Evolutionary conservation across 768 basidiomycete species (phyloP).

Genomic region (Termitomyces sp.): DNA sequence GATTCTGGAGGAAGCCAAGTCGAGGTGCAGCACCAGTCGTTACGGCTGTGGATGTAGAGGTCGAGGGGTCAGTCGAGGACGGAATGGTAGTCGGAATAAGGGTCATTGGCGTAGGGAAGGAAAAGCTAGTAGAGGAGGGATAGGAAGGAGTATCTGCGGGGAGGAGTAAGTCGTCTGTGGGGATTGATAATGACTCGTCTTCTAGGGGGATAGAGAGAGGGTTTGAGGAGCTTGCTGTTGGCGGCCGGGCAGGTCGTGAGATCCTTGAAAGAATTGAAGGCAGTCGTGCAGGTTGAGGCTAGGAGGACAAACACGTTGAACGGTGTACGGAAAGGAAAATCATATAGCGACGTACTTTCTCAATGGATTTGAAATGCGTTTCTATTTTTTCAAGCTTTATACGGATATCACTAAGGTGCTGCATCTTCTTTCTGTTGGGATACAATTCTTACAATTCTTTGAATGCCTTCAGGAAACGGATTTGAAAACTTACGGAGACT

Average conservation of each 20-base stretch:
- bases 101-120: constrained; percentile 15
- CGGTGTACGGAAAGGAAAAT: not conserved
- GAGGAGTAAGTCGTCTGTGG: constrained; percentile 38
- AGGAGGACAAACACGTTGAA: not conserved
- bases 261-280: constrained; percentile 52
- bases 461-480: not conserved
- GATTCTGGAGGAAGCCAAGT: constrained; percentile 42
- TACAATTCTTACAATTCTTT: not conserved
- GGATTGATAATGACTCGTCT: not conserved
- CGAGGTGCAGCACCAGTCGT: constrained; percentile 28
- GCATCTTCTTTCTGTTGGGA: constrained; percentile 35
- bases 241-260: constrained; percentile 36
- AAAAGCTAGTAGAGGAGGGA: constrained; percentile 15
- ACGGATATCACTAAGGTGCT: constrained; percentile 44
- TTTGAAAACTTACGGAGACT: constrained; percentile 34
- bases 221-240: constrained; percentile 8
- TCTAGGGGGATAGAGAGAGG: not conserved
- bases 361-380: constrained; percentile 44
- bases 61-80: constrained; percentile 15
- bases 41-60: constrained; percentile 22
- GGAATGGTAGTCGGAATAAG: constrained; percentile 26
- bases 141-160: constrained; percentile 28
- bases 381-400: constrained; percentile 57
- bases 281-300: constrained; percentile 41
- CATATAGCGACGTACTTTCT: constrained; percentile 38